These are phyloP conservation scores for Agaricus blazei DNA, from an alignment of 768 basidiomycete genomes.

Conservation along the genomic window DNA sequence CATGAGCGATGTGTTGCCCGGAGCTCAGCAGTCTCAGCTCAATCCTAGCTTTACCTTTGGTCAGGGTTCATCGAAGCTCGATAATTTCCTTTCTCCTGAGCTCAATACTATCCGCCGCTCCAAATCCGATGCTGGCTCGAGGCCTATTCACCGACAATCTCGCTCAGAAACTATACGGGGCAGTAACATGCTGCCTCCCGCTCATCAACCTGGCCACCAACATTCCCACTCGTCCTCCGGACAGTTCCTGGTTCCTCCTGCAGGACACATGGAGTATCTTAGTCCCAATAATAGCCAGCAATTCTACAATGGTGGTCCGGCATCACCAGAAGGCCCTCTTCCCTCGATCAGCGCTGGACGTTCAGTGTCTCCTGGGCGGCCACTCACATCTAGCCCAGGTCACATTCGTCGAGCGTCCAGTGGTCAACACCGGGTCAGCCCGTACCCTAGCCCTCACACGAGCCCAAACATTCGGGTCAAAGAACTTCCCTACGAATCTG, in stretches of 20 bases:
- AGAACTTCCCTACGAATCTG: slow-evolving; percentile 36
- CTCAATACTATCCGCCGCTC: slow-evolving; percentile 39
- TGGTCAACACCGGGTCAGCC: slow-evolving; percentile 43
- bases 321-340: slow-evolving; percentile 9
- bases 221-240: slow-evolving; percentile 7
- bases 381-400: slow-evolving; percentile 17
- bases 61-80: slow-evolving; percentile 11
- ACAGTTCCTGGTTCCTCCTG: slow-evolving; percentile 13
- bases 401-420: slow-evolving; percentile 35
- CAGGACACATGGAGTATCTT: slow-evolving; percentile 12
- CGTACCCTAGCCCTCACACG: slow-evolving; percentile 66
- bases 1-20: slow-evolving; percentile 37
- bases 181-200: not conserved
- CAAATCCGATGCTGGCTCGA: slow-evolving; percentile 40
- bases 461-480: slow-evolving; percentile 51
- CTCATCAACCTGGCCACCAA: slow-evolving; percentile 5
- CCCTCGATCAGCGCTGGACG: slow-evolving; percentile 19
- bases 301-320: slow-evolving; percentile 2
- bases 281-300: slow-evolving; percentile 14
- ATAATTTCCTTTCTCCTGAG: slow-evolving; percentile 30
- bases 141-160: slow-evolving; percentile 42
- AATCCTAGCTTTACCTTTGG: slow-evolving; percentile 23
- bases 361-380: slow-evolving; percentile 6
- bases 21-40: slow-evolving; percentile 14
- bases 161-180: slow-evolving; percentile 57